Evolutionary conservation across 2,329 filamentous ascomycete species (phyloP), one percentile per base, ranked within the genome.

Genomic region (Verticillium alfalfae): DNA sequence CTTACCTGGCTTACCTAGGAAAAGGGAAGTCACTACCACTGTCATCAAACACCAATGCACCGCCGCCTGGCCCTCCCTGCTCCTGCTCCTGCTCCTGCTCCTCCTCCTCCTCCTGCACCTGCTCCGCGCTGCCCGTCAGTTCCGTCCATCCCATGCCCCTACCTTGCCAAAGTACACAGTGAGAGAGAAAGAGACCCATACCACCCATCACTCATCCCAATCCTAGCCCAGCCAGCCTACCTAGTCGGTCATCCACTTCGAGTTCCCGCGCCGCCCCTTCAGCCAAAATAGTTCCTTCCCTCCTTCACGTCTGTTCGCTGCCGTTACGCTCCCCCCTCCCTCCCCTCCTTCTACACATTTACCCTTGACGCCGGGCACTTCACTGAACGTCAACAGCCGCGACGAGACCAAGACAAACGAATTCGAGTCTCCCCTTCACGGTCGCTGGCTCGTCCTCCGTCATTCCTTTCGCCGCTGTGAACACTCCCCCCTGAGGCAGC

Each of bases 11-110:
- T 41, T 15, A 31, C 13, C 39, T 15, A 6, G 39, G 13, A 41
- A 16, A 15, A 15, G 37, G 37, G 39, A 15, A 41, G 39, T 15
- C 39, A 18, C 45, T 18, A 52, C 22, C 22, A 52, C 57, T 58
- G 57, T 58, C 57, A 58, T 58, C 57, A 58, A 58, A 58, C 57
- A 58, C 57, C 57, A 58, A 41, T 45, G 58, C 58, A 59, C 58
- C 58, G 58, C 58, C 58, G 45, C 41, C 58, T 59, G 39, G 41
- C 45, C 55, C 18, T 13, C 36, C n/a, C 18, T 45, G 26, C 26
- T 31, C 26, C 26, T 31, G 26, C 26, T 31, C 26, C 26, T 31
- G 26, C 26, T 31, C 26, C 26, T 26, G 26, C 26, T 26, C 26
- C 26, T 31, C n/a, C n/a, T n/a, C 22, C 22, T 22, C 4, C 26